Evolutionary conservation across 352 stramenopile species (phyloP).

Genomic region (Phytophthora pinifolia): DNA sequence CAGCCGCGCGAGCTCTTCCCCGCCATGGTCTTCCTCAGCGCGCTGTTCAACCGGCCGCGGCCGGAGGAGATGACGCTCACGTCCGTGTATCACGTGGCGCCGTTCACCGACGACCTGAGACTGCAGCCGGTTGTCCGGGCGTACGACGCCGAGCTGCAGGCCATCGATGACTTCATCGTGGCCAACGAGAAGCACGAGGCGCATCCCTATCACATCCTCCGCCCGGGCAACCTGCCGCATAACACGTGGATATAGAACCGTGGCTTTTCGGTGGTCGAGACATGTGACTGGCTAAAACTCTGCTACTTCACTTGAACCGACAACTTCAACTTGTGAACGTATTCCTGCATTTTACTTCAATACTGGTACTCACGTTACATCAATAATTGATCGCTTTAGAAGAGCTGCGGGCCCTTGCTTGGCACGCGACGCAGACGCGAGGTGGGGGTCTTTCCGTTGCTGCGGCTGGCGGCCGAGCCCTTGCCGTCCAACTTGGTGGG

Average conservation of each 20-base stretch:
- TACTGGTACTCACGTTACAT: slow-evolving; percentile 1
- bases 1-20: slow-evolving; percentile 25
- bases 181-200: slow-evolving; percentile 23
- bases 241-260: slow-evolving; percentile 50
- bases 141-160: slow-evolving; percentile 26
- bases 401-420: slow-evolving; percentile 13
- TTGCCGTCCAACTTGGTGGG: slow-evolving; percentile 47
- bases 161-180: slow-evolving; percentile 33
- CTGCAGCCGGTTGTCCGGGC: slow-evolving; percentile 21
- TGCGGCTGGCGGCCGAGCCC: slow-evolving; percentile 32
- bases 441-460: slow-evolving; percentile 11
- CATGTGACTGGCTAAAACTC: slow-evolving; percentile 9
- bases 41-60: slow-evolving; percentile 37
- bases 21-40: slow-evolving; percentile 26
- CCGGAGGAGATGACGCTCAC: slow-evolving; percentile 29
- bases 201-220: slow-evolving; percentile 37
- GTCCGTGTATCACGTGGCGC: slow-evolving; percentile 25
- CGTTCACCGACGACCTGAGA: slow-evolving; percentile 29
- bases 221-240: slow-evolving; percentile 28
- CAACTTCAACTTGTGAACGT: slow-evolving; percentile 20
- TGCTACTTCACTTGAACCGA: too few species aligned
- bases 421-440: slow-evolving; percentile 5
- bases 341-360: slow-evolving; percentile 12
- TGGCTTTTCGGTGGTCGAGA: neutral
- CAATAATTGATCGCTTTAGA: slow-evolving; percentile 29